phyloP scores from a whole-genome alignment of 768 basidiomycete genomes.

The Agaricus sinodeliciosus region DNA sequence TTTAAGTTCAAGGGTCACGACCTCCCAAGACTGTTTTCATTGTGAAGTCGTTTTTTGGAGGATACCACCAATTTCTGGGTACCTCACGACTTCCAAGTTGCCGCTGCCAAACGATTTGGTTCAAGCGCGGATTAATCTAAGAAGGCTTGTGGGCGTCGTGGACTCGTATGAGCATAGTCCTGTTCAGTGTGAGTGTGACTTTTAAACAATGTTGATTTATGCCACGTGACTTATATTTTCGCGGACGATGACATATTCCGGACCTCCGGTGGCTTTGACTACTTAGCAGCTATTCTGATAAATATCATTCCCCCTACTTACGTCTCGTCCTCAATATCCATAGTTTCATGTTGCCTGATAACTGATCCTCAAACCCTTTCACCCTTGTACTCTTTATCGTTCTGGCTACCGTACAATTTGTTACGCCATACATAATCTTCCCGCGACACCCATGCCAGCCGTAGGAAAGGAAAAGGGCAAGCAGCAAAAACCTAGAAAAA shows the following conservation, averaged over 20 bases:
- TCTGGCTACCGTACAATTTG: constrained; percentile 1
- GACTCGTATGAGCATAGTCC: not conserved
- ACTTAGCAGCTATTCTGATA: constrained; percentile 5
- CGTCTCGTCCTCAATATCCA: constrained; percentile 9
- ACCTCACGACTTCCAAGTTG: too few species aligned
- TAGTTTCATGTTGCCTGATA: constrained; percentile 5
- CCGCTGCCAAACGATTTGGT: too few species aligned
- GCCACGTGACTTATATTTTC: constrained; percentile 1
- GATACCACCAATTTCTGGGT: too few species aligned
- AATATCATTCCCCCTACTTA: constrained; percentile 12
- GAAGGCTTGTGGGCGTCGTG: too few species aligned
- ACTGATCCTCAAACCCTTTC: not conserved
- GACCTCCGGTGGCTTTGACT: not conserved
- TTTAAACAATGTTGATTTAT: too few species aligned
- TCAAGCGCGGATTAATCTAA: too few species aligned
- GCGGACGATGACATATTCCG: constrained; percentile 18
- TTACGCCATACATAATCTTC: not conserved
- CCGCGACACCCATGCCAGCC: constrained; percentile 7
- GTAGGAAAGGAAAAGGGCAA: constrained; percentile 17
- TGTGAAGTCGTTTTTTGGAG: too few species aligned
- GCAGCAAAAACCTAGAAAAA: constrained; percentile 21
- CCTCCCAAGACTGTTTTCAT: too few species aligned
- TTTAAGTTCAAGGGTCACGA: too few species aligned
- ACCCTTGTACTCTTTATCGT: not conserved
- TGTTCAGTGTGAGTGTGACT: not conserved